A percentile compares a stretch with the other conserved stretches of the same genome.
phyloP scores from a whole-genome alignment of 2,329 filamentous ascomycete species.

The Neopestalotiopsis rosae region DNA sequence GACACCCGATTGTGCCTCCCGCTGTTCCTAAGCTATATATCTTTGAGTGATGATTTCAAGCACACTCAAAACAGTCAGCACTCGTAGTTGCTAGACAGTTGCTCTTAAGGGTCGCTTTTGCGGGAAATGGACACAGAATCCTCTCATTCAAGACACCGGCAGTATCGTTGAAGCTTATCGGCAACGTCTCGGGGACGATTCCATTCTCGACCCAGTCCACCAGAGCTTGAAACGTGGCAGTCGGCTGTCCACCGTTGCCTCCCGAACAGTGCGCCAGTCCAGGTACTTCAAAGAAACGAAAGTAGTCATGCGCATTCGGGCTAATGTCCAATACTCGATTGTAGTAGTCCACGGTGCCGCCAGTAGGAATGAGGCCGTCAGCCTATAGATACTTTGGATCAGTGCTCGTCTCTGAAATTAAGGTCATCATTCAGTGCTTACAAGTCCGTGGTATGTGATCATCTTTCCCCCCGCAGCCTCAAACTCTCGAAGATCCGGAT shows the following conservation, averaged over 20 bases:
- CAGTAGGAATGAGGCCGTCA: neutral
- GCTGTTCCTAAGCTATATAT: too few relatives aligned
- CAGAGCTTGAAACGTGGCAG: neutral
- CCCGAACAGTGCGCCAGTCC: neutral
- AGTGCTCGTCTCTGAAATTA: too few relatives aligned
- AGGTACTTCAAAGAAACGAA: neutral
- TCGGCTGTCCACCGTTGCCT: neutral
- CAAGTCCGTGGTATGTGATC: constrained; percentile 1
- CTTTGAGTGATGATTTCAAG: neutral
- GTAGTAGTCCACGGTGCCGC: constrained; percentile 1
- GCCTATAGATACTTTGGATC: neutral
- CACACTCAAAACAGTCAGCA: neutral
- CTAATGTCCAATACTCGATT: neutral
- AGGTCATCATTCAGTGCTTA: too few relatives aligned
- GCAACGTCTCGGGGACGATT: neutral
- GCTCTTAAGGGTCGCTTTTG: neutral
- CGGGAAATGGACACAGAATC: neutral
- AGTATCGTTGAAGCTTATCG: neutral
- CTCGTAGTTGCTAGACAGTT: neutral
- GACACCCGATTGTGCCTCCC: too few relatives aligned
- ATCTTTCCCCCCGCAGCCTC: neutral
- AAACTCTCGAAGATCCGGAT: constrained; percentile 2
- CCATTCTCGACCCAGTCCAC: constrained; percentile 12
- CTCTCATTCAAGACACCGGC: neutral
- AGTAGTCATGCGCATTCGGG: neutral